Evolutionary conservation across 1,139 yeast genomes (phyloP).

Genomic region (Meyerozyma athensensis): DNA sequence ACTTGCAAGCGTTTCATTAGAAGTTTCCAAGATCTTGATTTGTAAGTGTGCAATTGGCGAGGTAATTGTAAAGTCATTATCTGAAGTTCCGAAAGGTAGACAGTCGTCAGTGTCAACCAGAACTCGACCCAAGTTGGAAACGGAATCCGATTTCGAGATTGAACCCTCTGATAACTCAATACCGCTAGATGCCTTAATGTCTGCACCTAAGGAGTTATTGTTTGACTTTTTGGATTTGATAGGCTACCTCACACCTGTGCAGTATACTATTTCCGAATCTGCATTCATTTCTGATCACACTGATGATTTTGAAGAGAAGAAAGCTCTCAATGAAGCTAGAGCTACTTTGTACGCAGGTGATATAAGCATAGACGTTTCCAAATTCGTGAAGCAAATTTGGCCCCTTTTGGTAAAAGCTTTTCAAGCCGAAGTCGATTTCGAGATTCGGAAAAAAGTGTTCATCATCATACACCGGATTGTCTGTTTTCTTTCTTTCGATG

Average conservation of each 20-base stretch:
- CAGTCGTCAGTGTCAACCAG: slow-evolving; percentile 7
- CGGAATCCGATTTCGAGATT: slow-evolving; percentile 2
- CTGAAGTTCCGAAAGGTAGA: slow-evolving; percentile 26
- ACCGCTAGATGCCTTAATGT: slow-evolving; percentile 68
- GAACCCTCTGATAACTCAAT: slow-evolving; percentile 20
- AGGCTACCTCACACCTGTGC: slow-evolving; percentile 52
- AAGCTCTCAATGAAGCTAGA: slow-evolving; percentile 11
- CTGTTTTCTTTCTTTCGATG: slow-evolving; percentile 18
- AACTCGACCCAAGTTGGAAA: slow-evolving; percentile 4
- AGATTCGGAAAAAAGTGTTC: slow-evolving; percentile 57
- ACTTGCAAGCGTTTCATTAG: slow-evolving; percentile 34
- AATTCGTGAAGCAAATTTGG: slow-evolving; percentile 49
- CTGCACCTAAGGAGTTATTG: slow-evolving; percentile 65
- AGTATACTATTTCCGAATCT: slow-evolving; percentile 24
- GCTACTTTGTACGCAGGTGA: slow-evolving; percentile 13
- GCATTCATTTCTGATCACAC: slow-evolving; percentile 27
- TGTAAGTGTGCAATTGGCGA: slow-evolving; percentile 37
- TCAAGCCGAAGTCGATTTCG: slow-evolving; percentile 69
- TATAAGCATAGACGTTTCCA: slow-evolving; percentile 9
- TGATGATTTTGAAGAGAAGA: slow-evolving; percentile 22
- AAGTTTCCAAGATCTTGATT: slow-evolving; percentile 37
- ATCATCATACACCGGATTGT: slow-evolving; percentile 54
- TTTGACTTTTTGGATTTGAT: slow-evolving; percentile 53
- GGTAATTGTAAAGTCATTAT: slow-evolving; percentile 42
- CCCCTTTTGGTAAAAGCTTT: slow-evolving; percentile 65